phyloP scores from a whole-genome alignment of 805 yeast genomes.

The Monosporozyma aquatica region DNA sequence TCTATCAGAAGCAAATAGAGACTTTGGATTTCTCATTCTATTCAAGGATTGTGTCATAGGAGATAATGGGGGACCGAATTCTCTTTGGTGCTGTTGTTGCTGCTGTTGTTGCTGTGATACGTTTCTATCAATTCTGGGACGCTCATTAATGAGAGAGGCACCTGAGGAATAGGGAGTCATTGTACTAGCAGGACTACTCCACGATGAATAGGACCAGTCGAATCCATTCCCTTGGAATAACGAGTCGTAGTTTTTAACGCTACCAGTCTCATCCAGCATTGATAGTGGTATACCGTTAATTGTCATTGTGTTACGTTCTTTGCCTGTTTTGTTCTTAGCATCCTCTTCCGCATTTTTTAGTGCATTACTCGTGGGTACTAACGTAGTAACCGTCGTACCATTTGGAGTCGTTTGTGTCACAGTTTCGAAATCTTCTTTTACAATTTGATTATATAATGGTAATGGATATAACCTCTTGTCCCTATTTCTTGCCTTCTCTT shows the following conservation, averaged over 20 bases:
- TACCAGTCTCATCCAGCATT: slow-evolving; percentile 75
- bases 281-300: slow-evolving; percentile 62
- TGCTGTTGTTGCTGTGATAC: not conserved
- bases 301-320: slow-evolving; percentile 34
- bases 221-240: slow-evolving; percentile 1
- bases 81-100: not conserved
- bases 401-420: slow-evolving; percentile 81
- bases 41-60: not conserved
- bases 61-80: slow-evolving; percentile 3
- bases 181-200: not conserved
- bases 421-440: slow-evolving; percentile 79
- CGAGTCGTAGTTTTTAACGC: slow-evolving; percentile 31
- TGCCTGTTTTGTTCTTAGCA: slow-evolving; percentile 18
- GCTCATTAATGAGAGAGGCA: not conserved
- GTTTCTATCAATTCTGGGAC: not conserved
- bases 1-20: slow-evolving; percentile 1
- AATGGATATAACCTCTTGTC: slow-evolving; percentile 49
- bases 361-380: slow-evolving; percentile 80
- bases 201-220: not conserved
- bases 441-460: slow-evolving; percentile 85
- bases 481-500: slow-evolving; percentile 29
- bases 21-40: slow-evolving; percentile 1
- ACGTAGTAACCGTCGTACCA: slow-evolving; percentile 83
- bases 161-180: not conserved
- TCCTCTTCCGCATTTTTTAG: slow-evolving; percentile 33